A percentile compares a stretch with the other conserved stretches of the same genome.
These are phyloP conservation scores for Sclerotinia glacialis DNA, from an alignment of 2,329 filamentous ascomycete genomes.

Conservation along the genomic window DNA sequence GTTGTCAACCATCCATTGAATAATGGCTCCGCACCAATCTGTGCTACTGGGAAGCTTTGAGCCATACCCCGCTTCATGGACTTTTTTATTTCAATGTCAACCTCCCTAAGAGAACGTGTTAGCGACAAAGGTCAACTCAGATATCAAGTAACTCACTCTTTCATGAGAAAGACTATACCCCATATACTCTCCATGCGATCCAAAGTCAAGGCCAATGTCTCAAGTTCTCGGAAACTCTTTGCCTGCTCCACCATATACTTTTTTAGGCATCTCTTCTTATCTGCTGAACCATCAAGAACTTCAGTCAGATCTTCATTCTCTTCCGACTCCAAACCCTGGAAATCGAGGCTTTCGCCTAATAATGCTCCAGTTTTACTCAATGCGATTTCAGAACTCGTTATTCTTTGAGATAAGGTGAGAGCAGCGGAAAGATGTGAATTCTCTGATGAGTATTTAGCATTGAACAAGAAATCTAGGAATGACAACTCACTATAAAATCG, in stretches of 20 bases:
- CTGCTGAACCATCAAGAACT: slow-evolving; percentile 40
- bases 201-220: slow-evolving; percentile 62
- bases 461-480: background rate
- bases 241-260: slow-evolving; percentile 50
- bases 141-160: slow-evolving; percentile 29
- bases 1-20: slow-evolving; percentile 60
- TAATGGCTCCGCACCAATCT: slow-evolving; percentile 58
- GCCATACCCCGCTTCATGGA: slow-evolving; percentile 56
- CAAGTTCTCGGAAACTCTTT: slow-evolving; percentile 65
- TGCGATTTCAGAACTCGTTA: slow-evolving; percentile 47
- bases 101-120: background rate
- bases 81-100: slow-evolving; percentile 38
- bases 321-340: slow-evolving; percentile 32
- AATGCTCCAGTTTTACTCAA: slow-evolving; percentile 40
- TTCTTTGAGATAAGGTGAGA: slow-evolving; percentile 49
- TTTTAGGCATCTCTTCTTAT: slow-evolving; percentile 38
- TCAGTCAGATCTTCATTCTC: slow-evolving; percentile 36
- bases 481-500: slow-evolving; percentile 74
- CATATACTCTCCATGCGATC: slow-evolving; percentile 66
- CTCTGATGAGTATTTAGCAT: slow-evolving; percentile 39
- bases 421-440: slow-evolving; percentile 51
- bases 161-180: slow-evolving; percentile 27
- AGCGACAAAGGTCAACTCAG: background rate
- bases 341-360: slow-evolving; percentile 43
- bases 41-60: slow-evolving; percentile 52